Base-by-base conservation (phyloP, 805 yeast genomes). In the Zygotorulaspora sp. region DNA sequence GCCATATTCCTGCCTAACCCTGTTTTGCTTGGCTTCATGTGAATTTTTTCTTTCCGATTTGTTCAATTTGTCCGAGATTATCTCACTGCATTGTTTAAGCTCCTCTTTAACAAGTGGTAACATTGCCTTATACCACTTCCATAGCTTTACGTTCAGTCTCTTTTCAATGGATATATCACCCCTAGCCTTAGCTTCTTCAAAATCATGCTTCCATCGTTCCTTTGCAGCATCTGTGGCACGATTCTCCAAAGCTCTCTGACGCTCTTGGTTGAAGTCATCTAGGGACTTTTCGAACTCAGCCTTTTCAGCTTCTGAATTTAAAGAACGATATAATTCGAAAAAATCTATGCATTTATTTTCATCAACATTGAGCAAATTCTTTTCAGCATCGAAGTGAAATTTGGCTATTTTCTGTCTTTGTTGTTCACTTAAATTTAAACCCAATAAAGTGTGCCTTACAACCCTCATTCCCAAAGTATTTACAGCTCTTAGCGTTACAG, bases 121-220 rank as follows among this genome's bases (percentile, higher is more conserved):
- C 74, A 89, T 70, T 32, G 76, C 78, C 36, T 72, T 71, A 48
- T 82, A 81, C 98, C 98, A 92, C 42, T 76, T 75, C 76, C 87
- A 92, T 26, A 92, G 64, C 48, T 79, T 78, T 1, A 78, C 80
- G 41, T 87, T 88, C 26, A 89, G 65, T 9, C 77, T 72, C 41
- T 77, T 74, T 31, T 77, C 74, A 25, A 78, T 60, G 3, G 76
- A 58, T 36, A 74, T 54, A 9, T 71, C 77, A 15, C 86, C 86
- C 47, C 81, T 70, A 32, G 71, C 68, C 41, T 69, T 68, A 53
- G 78, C 70, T 36, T 75, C 78, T 50, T 86, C 94, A 49, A 75
- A 82, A 46, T 80, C 89, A 49, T 79, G 80, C 57, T 77, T 80
- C 98, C 98, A 90, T 58, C 84, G 82, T 52, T 81, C 86, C 45